These are phyloP conservation scores for Porodaedalea pini DNA, from an alignment of 1,284 basidiomycete genomes.

Conservation along the genomic window DNA sequence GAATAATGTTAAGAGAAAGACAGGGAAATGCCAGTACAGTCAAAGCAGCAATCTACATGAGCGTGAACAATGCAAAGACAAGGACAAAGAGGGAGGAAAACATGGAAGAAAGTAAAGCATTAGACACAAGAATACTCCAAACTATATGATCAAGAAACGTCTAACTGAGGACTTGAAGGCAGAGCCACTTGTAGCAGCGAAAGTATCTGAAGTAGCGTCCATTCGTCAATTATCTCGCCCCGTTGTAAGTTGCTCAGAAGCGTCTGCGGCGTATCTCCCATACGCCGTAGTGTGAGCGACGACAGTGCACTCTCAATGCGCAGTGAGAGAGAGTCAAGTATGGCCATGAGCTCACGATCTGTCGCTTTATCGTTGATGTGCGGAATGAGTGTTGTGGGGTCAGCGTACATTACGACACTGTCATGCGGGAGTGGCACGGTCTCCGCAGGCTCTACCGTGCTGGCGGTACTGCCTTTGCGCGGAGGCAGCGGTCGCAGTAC, in stretches of 20 bases:
- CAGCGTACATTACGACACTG: slow-evolving; percentile 46
- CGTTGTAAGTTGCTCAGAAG: slow-evolving; percentile 31
- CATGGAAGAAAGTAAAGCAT: not conserved
- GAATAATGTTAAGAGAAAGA: slow-evolving; percentile 3
- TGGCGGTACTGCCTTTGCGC: slow-evolving; percentile 47
- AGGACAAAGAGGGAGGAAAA: not conserved
- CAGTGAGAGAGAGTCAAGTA: slow-evolving; percentile 73
- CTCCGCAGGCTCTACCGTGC: slow-evolving; percentile 21
- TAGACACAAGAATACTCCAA: not conserved
- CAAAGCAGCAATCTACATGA: slow-evolving; percentile 7
- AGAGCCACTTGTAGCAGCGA: slow-evolving; percentile 11
- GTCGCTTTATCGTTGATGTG: slow-evolving; percentile 68
- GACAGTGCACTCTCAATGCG: slow-evolving; percentile 81
- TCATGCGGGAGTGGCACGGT: slow-evolving; percentile 32
- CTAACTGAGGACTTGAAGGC: slow-evolving; percentile 7
- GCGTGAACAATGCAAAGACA: slow-evolving; percentile 1
- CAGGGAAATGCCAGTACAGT: slow-evolving; percentile 2
- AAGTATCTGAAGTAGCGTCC: slow-evolving; percentile 40
- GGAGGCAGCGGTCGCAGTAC: slow-evolving; percentile 52
- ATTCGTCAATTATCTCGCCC: slow-evolving; percentile 41
- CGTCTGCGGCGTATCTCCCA: slow-evolving; percentile 24
- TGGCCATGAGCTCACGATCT: slow-evolving; percentile 70
- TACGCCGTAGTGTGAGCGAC: slow-evolving; percentile 42
- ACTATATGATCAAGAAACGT: slow-evolving; percentile 7
- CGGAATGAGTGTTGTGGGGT: slow-evolving; percentile 69